Evolutionary conservation across 768 basidiomycete species (phyloP).

Genomic region (Boletus sp.): DNA sequence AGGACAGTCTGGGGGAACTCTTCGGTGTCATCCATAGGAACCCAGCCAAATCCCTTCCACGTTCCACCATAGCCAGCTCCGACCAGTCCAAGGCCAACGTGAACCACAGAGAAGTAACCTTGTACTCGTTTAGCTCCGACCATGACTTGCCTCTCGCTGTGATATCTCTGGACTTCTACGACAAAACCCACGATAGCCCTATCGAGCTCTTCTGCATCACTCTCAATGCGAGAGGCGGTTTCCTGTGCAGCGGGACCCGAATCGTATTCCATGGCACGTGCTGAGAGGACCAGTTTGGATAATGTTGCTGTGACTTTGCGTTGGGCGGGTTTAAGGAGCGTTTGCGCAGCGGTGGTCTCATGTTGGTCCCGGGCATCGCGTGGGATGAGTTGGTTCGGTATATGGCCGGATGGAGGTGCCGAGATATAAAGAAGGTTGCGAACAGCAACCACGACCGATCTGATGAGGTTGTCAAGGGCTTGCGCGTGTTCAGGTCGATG

Average conservation of each 20-base stretch:
- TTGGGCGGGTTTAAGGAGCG: constrained; percentile 73
- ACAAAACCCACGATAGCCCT: constrained; percentile 67
- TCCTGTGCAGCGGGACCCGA: constrained; percentile 60
- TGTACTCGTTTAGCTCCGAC: constrained; percentile 49
- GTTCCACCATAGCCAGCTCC: constrained; percentile 72
- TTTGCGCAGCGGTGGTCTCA: constrained; percentile 44
- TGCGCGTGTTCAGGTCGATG: constrained; percentile 53
- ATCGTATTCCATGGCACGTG: constrained; percentile 86
- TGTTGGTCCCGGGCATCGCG: constrained; percentile 45
- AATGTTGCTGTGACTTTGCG: constrained; percentile 86
- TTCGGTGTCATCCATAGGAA: constrained; percentile 49
- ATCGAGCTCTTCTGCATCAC: constrained; percentile 74
- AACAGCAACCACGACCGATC: constrained; percentile 63
- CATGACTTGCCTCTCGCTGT: constrained; percentile 31
- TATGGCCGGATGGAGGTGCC: constrained; percentile 56
- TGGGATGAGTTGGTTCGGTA: constrained; percentile 53
- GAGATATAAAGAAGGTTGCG: constrained; percentile 74
- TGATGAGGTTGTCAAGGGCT: constrained; percentile 60
- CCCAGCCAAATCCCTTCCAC: constrained; percentile 88
- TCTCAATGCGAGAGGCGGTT: constrained; percentile 66
- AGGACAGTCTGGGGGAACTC: constrained; percentile 46
- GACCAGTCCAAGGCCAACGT: constrained; percentile 73
- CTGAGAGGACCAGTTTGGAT: constrained; percentile 84
- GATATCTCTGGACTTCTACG: constrained; percentile 60
- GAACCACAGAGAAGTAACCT: constrained; percentile 57